Evolutionary conservation across 805 yeast species (phyloP), one percentile per base, ranked within the genome.

Genomic region (Lachancea lanzarotensis): DNA sequence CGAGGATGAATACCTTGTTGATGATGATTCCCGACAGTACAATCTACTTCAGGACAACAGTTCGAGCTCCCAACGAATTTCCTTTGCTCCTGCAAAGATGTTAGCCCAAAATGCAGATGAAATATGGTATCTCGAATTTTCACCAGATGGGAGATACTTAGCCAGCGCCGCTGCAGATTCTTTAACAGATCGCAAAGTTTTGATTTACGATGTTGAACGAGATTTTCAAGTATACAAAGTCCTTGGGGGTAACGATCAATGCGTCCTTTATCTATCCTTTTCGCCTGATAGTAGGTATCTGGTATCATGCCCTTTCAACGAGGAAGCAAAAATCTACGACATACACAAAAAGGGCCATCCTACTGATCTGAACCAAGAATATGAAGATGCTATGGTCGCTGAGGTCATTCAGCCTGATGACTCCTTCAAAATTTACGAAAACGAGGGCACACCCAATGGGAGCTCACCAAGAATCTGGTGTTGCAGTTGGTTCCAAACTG

Each of bases 81-180:
- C 48, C n/a, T 54, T 54, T 42, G 40, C 40, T 1, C 55, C 59
- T 18, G 51, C 45, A 12, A 53, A 51, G 18, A 54, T 59, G 3
- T 44, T 62, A 12, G 43, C 64, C 1, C 68, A 71, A 36, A 93
- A 85, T 55, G 62, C 67, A 1, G 79, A 82, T 56, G 95, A 90
- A 60, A 91, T 87, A 11, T 90, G 97, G 97, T 83, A 72, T 57
- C 72, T 84, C 12, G 76, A 76, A 46, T 89, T 86, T 57, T 82
- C 93, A 5, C 84, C 88, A 38, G 74, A 76, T 64, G 96, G 96
- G 2, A 73, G 72, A 49, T 79, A 70, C 51, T 66, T 90, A 33
- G 95, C 87, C n/a, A 76, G 90, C 0, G 84, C 90, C 0, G 79
- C 93, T 7, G 73, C 78, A 13, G 95, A 59, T 20, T 49, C 59